A percentile compares a stretch with the other conserved stretches of the same genome.
phyloP scores from a whole-genome alignment of 352 stramenopile genomes.

The Globisporangium cylindrosporum region DNA sequence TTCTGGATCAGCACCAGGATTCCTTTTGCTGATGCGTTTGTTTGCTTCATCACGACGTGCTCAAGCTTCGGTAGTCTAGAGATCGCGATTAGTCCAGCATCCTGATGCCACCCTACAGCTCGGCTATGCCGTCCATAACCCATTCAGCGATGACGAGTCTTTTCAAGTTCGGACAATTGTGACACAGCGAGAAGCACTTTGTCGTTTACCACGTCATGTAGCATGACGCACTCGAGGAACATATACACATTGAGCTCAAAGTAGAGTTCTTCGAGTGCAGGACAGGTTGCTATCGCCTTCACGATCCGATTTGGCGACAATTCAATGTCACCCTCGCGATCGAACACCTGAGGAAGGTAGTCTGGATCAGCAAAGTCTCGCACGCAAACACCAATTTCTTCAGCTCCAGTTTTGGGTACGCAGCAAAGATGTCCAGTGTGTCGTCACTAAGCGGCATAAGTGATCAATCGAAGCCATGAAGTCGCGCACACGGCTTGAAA shows the following conservation, averaged over 20 bases:
- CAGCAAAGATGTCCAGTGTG: too few relatives aligned
- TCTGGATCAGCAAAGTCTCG: too few relatives aligned
- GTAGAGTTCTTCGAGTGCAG: constrained; percentile 3
- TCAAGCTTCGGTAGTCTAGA: background rate
- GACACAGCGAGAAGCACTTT: background rate
- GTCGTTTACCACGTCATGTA: background rate
- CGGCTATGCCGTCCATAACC: background rate
- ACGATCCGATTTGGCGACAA: background rate
- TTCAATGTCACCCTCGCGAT: background rate
- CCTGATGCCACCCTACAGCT: background rate
- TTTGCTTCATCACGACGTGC: background rate
- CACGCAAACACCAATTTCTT: too few relatives aligned
- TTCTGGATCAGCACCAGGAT: background rate
- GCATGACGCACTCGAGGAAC: background rate
- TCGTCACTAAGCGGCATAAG: background rate
- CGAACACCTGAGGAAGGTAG: too few relatives aligned
- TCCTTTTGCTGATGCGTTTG: background rate
- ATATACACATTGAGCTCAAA: background rate
- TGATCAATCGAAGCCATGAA: background rate
- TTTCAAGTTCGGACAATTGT: background rate
- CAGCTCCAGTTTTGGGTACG: too few relatives aligned
- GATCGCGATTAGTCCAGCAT: background rate
- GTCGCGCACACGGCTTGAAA: background rate
- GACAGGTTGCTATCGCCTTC: background rate
- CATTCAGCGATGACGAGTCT: background rate